Evolutionary conservation across 257 asterid genomes (phyloP), one percentile per base, ranked within the genome.

Genomic region (Mitragyna speciosa): DNA sequence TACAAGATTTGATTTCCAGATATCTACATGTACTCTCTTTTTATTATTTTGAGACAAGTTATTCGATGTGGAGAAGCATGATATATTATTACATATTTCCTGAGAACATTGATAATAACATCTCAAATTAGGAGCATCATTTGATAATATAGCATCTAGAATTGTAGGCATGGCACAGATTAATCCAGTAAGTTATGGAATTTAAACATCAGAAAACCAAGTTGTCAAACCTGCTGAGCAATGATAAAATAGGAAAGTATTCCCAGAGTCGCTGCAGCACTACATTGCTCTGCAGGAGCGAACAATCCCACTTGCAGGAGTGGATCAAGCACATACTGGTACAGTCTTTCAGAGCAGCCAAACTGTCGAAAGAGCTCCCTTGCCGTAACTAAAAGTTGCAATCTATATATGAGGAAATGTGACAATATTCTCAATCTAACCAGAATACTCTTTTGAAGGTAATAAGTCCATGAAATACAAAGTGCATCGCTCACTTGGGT

Each of bases 281-380:
- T 91, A 78, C 90, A 89, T 73, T 85, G 90, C 84, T 91, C 96
- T 19, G 92, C 76, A 12, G 92, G 90, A 72, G 94, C 89, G 82
- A 82, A 88, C 76, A 91, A 83, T 58, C 92, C 94, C 76, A 91
- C 92, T 85, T 82, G 90, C 85, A 91, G 79, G 86, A 91, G 72
- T 31, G 94, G 90, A 59, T 85, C 87, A 70, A 91, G 39, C 73
- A 89, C 84, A 72, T 86, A 65, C 26, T 79, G 79, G 72, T 80
- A 89, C n/a, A 89, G 85, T 79, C 86, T 85, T 63, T 89, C 92
- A 2, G 90, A 88, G 88, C 92, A 91, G 64, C 92, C 90, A 82
- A 83, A 89, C 76, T 85, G 91, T 66, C 80, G 88, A 80, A 91
- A 76, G 67, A 89, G 82, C 80, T 89, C 96, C 90, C 92, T 86